Conservation (phyloP, 371 early-diverging fungal genomes). For the Lichtheimia ramosa region DNA sequence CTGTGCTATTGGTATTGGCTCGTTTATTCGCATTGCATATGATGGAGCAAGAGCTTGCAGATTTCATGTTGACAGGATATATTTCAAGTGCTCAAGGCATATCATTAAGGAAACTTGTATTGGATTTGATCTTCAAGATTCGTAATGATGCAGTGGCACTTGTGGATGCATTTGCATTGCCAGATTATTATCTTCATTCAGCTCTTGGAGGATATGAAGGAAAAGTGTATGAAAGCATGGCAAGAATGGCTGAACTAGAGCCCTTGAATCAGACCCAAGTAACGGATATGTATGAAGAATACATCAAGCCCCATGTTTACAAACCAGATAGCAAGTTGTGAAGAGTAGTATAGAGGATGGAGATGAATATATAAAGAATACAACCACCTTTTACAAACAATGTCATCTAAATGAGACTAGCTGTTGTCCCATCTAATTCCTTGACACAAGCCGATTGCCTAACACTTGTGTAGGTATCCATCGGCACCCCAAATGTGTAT, state of each 20-base stretch:
- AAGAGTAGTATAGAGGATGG: no score
- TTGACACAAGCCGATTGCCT: no score
- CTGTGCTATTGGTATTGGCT: conserved; percentile 46
- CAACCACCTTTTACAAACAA: no score
- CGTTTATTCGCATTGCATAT: conserved; percentile 61
- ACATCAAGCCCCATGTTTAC: conserved; percentile 50
- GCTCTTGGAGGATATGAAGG: conserved; percentile 81
- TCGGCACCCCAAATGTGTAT: no score
- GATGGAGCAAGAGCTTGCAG: conserved; percentile 66
- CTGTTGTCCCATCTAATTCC: no score
- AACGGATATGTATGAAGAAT: conserved; percentile 54
- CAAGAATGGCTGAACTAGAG: conserved; percentile 66
- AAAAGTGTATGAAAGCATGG: conserved; percentile 70
- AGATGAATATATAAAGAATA: no score
- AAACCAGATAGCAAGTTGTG: conserved; percentile 1
- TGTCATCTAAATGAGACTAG: no score
- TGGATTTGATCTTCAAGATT: conserved; percentile 51
- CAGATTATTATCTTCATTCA: conserved; percentile 74
- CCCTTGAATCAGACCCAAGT: conserved; percentile 63
- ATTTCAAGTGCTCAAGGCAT: conserved; percentile 47
- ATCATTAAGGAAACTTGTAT: conserved; percentile 47
- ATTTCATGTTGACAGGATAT: conserved; percentile 58
- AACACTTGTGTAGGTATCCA: no score
- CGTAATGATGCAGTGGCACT: conserved; percentile 71
- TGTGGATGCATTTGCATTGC: conserved; percentile 76